These are phyloP conservation scores for Pneumocystis wakefieldiae DNA, from an alignment of 1,139 yeast species.

Conservation along the genomic window DNA sequence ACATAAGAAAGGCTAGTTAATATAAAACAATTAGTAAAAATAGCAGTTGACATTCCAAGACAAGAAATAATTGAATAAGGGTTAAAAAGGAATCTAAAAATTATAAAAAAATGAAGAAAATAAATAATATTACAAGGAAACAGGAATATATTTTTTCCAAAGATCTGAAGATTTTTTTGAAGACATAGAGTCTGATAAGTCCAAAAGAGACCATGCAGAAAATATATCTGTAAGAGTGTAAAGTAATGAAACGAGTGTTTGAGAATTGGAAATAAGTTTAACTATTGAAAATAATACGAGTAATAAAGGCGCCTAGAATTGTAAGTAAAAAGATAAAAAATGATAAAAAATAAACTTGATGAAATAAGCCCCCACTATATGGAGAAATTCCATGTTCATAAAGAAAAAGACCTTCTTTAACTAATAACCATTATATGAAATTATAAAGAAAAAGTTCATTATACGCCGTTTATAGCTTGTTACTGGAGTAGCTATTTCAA, in stretches of 20 bases:
- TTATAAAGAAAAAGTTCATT: neutral
- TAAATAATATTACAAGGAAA: neutral
- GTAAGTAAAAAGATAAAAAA: neutral
- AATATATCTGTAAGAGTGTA: constrained; percentile 31
- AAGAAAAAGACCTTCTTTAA: constrained; percentile 69
- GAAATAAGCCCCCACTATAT: constrained; percentile 75
- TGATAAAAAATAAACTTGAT: constrained; percentile 30
- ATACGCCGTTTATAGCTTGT: constrained; percentile 41
- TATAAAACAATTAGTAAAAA: constrained; percentile 45
- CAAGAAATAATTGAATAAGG: constrained; percentile 61
- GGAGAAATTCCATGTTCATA: constrained; percentile 45
- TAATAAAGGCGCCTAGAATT: constrained; percentile 11
- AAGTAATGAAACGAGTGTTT: constrained; percentile 24
- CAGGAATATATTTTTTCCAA: neutral
- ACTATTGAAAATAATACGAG: neutral
- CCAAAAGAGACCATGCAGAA: constrained; percentile 30
- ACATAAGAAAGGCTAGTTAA: constrained; percentile 39
- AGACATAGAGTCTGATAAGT: constrained; percentile 31
- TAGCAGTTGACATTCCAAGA: constrained; percentile 51
- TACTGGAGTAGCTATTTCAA: constrained; percentile 68
- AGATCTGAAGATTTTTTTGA: constrained; percentile 8
- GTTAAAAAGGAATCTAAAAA: constrained; percentile 55
- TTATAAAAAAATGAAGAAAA: constrained; percentile 15
- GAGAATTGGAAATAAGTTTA: neutral
- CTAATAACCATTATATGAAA: constrained; percentile 13